Conservation (phyloP, 495 filamentous ascomycete genomes). For the Xylaria grammica region DNA sequence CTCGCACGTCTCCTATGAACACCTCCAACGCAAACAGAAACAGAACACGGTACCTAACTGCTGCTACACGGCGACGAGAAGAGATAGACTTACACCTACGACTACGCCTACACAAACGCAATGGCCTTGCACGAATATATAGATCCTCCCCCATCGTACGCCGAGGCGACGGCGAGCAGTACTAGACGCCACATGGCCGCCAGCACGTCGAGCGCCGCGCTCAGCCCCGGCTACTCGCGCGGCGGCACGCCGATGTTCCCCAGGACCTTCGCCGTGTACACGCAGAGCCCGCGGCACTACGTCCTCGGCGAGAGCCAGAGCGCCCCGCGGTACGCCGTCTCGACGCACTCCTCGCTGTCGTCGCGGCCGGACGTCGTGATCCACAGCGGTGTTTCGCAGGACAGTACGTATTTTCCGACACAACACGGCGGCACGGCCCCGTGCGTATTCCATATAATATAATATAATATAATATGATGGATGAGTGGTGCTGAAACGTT, state of each 20-base stretch:
- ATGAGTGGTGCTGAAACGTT: too few relatives aligned
- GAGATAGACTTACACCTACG: neutral
- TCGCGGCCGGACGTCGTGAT: conserved; percentile 28
- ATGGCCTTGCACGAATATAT: neutral
- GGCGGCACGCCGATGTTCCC: conserved; percentile 30
- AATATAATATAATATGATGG: too few relatives aligned
- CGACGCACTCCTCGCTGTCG: conserved; percentile 17
- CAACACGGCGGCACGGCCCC: too few relatives aligned
- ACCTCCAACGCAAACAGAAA: neutral
- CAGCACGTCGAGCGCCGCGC: neutral
- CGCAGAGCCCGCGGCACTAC: conserved; percentile 12
- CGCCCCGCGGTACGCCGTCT: conserved; percentile 33
- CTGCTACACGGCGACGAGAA: neutral
- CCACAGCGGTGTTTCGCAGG: conserved; percentile 28
- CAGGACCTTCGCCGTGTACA: conserved; percentile 33
- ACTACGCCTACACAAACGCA: conserved; percentile 3
- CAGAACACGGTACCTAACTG: neutral
- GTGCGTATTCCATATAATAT: too few relatives aligned
- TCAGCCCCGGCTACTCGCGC: neutral
- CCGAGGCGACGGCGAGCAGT: conserved; percentile 11
- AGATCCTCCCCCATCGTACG: conserved; percentile 21
- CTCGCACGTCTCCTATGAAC: conserved; percentile 4
- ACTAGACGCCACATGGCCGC: neutral
- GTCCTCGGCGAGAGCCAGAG: conserved; percentile 31
- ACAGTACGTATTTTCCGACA: conserved; percentile 3